Conservation (phyloP, 768 basidiomycete species). For the Asterophora lycoperdoides region DNA sequence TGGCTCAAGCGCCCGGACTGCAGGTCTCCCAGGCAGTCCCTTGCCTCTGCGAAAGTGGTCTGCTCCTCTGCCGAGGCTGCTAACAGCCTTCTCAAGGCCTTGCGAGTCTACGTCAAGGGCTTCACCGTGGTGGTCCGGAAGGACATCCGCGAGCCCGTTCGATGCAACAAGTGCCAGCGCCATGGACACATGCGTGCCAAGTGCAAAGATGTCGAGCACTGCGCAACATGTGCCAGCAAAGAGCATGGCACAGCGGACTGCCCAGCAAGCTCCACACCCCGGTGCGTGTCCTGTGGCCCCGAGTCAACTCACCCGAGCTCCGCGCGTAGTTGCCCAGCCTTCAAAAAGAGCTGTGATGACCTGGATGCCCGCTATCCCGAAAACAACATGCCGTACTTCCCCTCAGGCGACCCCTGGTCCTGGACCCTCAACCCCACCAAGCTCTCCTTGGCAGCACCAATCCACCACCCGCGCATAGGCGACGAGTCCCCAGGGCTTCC, state of each 20-base stretch:
- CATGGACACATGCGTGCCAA: not conserved
- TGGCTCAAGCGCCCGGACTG: not conserved
- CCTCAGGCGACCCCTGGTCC: conserved; percentile 1
- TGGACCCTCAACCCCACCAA: not conserved
- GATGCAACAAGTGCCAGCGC: conserved; percentile 5
- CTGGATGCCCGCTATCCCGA: conserved; percentile 1
- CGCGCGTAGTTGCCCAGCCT: not conserved
- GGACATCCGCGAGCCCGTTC: conserved; percentile 1
- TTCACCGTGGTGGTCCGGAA: not conserved
- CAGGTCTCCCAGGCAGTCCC: not conserved
- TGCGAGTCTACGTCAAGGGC: not conserved
- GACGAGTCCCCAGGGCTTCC: not conserved
- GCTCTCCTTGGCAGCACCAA: not conserved
- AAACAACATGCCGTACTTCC: conserved; percentile 9
- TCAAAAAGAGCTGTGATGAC: not conserved
- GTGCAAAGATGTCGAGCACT: too few species aligned
- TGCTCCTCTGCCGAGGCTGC: not conserved
- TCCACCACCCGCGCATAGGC: not conserved
- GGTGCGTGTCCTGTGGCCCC: conserved; percentile 3
- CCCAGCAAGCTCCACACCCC: not conserved
- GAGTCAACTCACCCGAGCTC: conserved; percentile 6
- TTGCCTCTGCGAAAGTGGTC: not conserved
- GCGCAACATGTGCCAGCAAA: not conserved
- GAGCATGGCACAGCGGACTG: not conserved
- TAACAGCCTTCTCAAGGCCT: not conserved